Evolutionary conservation across 306 rosid genomes (phyloP).

Genomic region (Vigna trinervia): DNA sequence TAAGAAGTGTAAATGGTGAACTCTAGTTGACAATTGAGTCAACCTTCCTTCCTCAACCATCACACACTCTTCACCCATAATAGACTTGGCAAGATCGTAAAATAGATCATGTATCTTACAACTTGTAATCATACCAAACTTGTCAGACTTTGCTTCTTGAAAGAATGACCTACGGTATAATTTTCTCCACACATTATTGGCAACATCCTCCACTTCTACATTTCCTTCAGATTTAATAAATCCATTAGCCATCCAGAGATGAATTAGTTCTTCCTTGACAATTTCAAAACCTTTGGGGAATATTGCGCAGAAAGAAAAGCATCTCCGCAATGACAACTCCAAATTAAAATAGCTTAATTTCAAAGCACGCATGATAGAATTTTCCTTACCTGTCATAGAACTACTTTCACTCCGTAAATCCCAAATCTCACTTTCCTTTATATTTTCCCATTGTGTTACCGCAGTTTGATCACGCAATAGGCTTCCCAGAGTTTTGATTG

Average conservation of each 20-base stretch:
- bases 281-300: neutral
- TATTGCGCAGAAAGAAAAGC: neutral
- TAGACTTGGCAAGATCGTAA: slow-evolving; percentile 44
- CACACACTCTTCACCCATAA: slow-evolving; percentile 7
- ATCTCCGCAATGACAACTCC: neutral
- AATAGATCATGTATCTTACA: slow-evolving; percentile 25
- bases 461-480: slow-evolving; percentile 8
- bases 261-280: neutral
- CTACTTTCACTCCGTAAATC: neutral
- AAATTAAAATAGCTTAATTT: neutral
- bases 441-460: slow-evolving; percentile 40
- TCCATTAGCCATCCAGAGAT: slow-evolving; percentile 37
- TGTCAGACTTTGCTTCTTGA: slow-evolving; percentile 15
- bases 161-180: slow-evolving; percentile 36
- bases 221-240: neutral
- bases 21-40: neutral
- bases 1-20: neutral
- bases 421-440: too few species aligned
- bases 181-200: slow-evolving; percentile 34
- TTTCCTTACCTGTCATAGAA: neutral
- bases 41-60: neutral
- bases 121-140: neutral
- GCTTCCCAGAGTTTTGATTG: too few species aligned
- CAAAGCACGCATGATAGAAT: neutral
- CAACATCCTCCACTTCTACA: slow-evolving; percentile 42